A percentile compares a stretch with the other conserved stretches of the same genome.
phyloP scores from a whole-genome alignment of 331 rosid genomes.

The Cucumis variabilis region DNA sequence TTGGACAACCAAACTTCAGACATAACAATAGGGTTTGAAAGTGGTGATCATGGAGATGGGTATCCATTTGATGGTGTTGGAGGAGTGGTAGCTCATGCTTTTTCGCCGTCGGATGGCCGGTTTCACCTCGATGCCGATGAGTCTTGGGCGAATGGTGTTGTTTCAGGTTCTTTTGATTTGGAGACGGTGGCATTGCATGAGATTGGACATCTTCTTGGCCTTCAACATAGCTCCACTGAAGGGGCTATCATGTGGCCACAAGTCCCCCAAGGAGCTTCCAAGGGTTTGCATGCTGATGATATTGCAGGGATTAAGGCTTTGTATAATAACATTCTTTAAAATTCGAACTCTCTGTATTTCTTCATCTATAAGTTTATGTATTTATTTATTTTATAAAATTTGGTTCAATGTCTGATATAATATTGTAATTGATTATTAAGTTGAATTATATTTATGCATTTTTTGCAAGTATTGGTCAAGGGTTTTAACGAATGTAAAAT shows the following conservation, averaged over 20 bases:
- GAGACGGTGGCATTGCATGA: conserved; percentile 32
- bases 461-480: background rate
- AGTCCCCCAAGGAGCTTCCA: background rate
- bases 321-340: background rate
- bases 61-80: conserved; percentile 39
- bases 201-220: conserved; percentile 24
- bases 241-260: conserved; percentile 10
- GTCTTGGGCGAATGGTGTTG: conserved; percentile 18
- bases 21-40: conserved; percentile 34
- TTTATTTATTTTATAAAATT: background rate
- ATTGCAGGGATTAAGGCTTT: background rate
- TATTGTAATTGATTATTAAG: background rate
- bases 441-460: background rate
- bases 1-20: conserved; percentile 16
- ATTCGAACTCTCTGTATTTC: background rate
- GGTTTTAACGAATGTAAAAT: too few species aligned
- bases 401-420: background rate
- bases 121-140: conserved; percentile 45
- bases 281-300: conserved; percentile 13
- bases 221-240: background rate
- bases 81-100: conserved; percentile 43
- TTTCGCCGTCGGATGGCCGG: conserved; percentile 37
- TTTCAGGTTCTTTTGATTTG: background rate
- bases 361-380: background rate
- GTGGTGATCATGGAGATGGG: conserved; percentile 46